Evolutionary conservation across 495 filamentous ascomycete genomes (phyloP).

Genomic region (Talaromyces thailandensis): DNA sequence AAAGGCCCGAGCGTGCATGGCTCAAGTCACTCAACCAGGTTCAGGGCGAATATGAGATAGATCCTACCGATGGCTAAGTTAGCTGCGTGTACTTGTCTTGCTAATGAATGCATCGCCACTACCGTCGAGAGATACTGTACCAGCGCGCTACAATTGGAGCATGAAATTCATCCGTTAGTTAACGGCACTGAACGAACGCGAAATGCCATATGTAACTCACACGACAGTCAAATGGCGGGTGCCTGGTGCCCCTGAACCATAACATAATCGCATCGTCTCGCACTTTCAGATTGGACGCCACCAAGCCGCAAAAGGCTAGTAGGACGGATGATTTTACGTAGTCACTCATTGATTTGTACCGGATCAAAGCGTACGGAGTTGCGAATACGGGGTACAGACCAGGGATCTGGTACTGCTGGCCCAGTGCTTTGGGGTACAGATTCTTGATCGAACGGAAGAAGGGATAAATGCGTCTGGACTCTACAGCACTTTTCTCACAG

Average conservation of each 20-base stretch:
- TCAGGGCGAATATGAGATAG: not conserved
- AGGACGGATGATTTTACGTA: not conserved
- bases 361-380: not conserved
- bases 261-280: not conserved
- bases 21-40: not conserved
- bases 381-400: not conserved
- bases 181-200: not conserved
- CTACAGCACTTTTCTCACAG: not conserved
- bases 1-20: not conserved
- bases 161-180: not conserved
- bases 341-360: too few relatives aligned
- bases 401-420: too few relatives aligned
- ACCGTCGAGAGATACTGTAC: not conserved
- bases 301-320: not conserved
- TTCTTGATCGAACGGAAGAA: not conserved
- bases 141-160: not conserved
- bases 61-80: not conserved
- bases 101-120: not conserved
- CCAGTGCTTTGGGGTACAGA: too few relatives aligned
- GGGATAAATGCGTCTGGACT: not conserved
- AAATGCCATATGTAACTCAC: not conserved
- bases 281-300: not conserved
- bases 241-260: not conserved
- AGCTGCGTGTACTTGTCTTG: not conserved
- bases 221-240: not conserved